These are phyloP conservation scores for Boletus pseudo-olivaceus DNA, from an alignment of 768 basidiomycete genomes.

Conservation along the genomic window DNA sequence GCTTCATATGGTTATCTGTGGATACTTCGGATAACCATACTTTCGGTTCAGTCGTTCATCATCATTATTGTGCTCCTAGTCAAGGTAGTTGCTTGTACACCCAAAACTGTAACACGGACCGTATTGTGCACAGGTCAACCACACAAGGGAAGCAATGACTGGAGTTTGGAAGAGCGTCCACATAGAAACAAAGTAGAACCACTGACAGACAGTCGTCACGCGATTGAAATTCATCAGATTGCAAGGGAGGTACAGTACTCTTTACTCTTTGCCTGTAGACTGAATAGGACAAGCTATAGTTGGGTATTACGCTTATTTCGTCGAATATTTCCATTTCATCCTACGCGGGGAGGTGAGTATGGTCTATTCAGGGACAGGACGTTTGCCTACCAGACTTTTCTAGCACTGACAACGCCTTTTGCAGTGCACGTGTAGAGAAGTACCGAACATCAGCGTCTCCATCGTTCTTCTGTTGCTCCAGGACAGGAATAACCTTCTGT, in stretches of 20 bases:
- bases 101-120: background rate
- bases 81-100: background rate
- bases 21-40: background rate
- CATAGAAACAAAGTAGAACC: background rate
- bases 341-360: slow-evolving; percentile 8
- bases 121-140: background rate
- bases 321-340: slow-evolving; percentile 21
- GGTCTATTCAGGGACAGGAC: background rate
- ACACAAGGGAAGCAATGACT: background rate
- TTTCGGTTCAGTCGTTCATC: background rate
- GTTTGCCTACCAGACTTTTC: slow-evolving; percentile 37
- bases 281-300: slow-evolving; percentile 18
- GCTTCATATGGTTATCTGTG: background rate
- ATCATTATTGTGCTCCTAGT: slow-evolving; percentile 4
- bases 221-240: slow-evolving; percentile 24
- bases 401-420: slow-evolving; percentile 43
- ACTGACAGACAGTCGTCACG: slow-evolving; percentile 3
- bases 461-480: slow-evolving; percentile 87
- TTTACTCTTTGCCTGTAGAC: slow-evolving; percentile 24
- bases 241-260: slow-evolving; percentile 30
- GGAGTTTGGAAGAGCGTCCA: background rate
- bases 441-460: slow-evolving; percentile 95
- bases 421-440: slow-evolving; percentile 81
- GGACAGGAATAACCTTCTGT: slow-evolving; percentile 71
- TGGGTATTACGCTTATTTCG: slow-evolving; percentile 32